phyloP scores from a whole-genome alignment of 2,329 filamentous ascomycete genomes.

The Chaetomiaceae sp. region DNA sequence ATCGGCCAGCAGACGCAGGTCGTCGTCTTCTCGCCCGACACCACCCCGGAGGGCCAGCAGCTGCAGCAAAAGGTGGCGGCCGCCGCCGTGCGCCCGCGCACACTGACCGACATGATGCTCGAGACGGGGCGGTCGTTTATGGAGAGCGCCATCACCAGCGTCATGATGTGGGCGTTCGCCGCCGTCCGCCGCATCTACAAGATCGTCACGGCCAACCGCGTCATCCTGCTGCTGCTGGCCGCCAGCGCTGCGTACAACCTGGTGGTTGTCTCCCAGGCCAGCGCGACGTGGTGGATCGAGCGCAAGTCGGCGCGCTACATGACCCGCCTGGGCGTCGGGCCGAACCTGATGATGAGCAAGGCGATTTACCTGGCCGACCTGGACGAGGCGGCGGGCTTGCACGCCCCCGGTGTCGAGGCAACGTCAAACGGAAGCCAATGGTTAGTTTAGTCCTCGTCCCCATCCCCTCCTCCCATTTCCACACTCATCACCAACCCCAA shows the following conservation, averaged over 20 bases:
- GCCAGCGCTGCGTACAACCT: slow-evolving; percentile 69
- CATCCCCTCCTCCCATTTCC: no score
- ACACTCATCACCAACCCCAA: no score
- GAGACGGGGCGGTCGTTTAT: slow-evolving; percentile 69
- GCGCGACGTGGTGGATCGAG: slow-evolving; percentile 79
- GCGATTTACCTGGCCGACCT: slow-evolving; percentile 80
- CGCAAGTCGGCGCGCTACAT: slow-evolving; percentile 76
- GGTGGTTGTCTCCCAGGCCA: slow-evolving; percentile 68
- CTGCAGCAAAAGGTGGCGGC: slow-evolving; percentile 32
- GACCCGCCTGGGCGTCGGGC: slow-evolving; percentile 71
- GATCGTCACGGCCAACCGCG: slow-evolving; percentile 64
- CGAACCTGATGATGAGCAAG: slow-evolving; percentile 76
- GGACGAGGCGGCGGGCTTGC: slow-evolving; percentile 50
- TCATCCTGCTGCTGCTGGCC: slow-evolving; percentile 65
- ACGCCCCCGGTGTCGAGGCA: slow-evolving; percentile 25
- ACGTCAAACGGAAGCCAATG: slow-evolving; percentile 44
- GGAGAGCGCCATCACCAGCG: slow-evolving; percentile 67
- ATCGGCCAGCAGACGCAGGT: slow-evolving; percentile 65
- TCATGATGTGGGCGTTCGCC: slow-evolving; percentile 73
- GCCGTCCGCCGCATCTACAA: slow-evolving; percentile 61
- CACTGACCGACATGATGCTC: slow-evolving; percentile 63
- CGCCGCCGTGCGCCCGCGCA: slow-evolving; percentile 54
- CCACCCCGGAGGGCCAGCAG: slow-evolving; percentile 31
- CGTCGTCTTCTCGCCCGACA: slow-evolving; percentile 52
- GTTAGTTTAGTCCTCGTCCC: no score